Evolutionary conservation across 129 eudicot species (phyloP), one percentile per base, ranked within the genome.

Genomic region (Mikania micrantha): DNA sequence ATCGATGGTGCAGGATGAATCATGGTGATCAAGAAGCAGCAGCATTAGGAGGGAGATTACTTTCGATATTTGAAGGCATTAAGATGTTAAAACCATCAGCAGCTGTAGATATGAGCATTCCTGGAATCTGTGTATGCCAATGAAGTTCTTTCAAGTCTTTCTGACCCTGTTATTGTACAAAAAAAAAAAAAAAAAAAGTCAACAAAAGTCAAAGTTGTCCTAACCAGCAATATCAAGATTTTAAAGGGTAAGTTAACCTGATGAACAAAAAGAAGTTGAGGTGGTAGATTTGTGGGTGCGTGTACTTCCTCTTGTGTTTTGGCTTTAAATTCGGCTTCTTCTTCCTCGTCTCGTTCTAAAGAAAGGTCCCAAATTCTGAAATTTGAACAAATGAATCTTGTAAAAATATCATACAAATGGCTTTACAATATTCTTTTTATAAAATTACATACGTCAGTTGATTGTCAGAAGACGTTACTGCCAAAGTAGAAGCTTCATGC

Each of bases 11-110:
- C n/a, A 15, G n/a, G 40, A 20, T 0, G 38, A 3, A 57, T 70
- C 27, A 11, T 71, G 9, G 59, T 27, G 8, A 35, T 78, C 50
- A 78, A 66, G 71, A 78, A 66, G 71, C 82, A 57, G 69, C 62
- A 19, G 65, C 80, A 29, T 74, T 72, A 9, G 83, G 68, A 35
- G 97, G 95, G 58, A 90, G 83, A 41, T 87, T 54, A 54, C 65
- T 86, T 74, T 87, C 99, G n/a, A 94, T 89, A 70, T 94, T 94
- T 75, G 99, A 89, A 57, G 99, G 99, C 99, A 94, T 89, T 56
- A 94, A 74, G 39, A 89, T 66, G 73, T 94, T 94, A 28, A 89
- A 94, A 52, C 99, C 99, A 81, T 94, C 99, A 11, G 92, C 96
- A 34, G 99, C 99, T 29, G 99, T 94, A 9, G 97, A 86, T 15